These are phyloP conservation scores for Volvariella surrecta DNA, from an alignment of 1,284 basidiomycete species.

Conservation along the genomic window DNA sequence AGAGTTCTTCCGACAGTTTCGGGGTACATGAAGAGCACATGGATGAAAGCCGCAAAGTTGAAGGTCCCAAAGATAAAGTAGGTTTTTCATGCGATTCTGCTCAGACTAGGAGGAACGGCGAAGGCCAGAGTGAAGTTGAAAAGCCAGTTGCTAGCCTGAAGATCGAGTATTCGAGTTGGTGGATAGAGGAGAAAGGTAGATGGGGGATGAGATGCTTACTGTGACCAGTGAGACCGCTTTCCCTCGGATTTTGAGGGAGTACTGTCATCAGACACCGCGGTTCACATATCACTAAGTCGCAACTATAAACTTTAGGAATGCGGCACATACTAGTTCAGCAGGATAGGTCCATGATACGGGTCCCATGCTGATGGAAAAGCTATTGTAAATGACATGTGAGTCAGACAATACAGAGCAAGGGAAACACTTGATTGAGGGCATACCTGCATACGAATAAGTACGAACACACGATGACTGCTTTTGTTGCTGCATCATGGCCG, in stretches of 20 bases:
- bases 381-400: slow-evolving; percentile 7
- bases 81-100: slow-evolving; percentile 46
- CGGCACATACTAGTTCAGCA: slow-evolving; percentile 38
- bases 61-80: slow-evolving; percentile 75
- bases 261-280: too few relatives aligned
- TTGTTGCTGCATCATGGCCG: slow-evolving; percentile 46
- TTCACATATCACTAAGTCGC: neutral
- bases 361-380: slow-evolving; percentile 70
- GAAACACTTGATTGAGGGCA: slow-evolving; percentile 15
- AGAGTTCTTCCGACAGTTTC: slow-evolving; percentile 66
- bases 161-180: neutral
- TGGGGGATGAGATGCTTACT: slow-evolving; percentile 12
- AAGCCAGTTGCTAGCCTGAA: slow-evolving; percentile 54
- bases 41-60: slow-evolving; percentile 64
- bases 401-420: neutral
- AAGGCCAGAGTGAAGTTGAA: slow-evolving; percentile 71
- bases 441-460: slow-evolving; percentile 62
- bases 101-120: slow-evolving; percentile 49
- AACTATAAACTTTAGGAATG: neutral
- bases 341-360: slow-evolving; percentile 67
- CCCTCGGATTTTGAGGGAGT: slow-evolving; percentile 61
- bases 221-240: slow-evolving; percentile 62
- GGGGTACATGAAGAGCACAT: slow-evolving; percentile 68
- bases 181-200: slow-evolving; percentile 18
- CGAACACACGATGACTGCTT: slow-evolving; percentile 66